These are phyloP conservation scores for Pascua sp. DNA, from an alignment of 1,284 basidiomycete species.

Conservation along the genomic window DNA sequence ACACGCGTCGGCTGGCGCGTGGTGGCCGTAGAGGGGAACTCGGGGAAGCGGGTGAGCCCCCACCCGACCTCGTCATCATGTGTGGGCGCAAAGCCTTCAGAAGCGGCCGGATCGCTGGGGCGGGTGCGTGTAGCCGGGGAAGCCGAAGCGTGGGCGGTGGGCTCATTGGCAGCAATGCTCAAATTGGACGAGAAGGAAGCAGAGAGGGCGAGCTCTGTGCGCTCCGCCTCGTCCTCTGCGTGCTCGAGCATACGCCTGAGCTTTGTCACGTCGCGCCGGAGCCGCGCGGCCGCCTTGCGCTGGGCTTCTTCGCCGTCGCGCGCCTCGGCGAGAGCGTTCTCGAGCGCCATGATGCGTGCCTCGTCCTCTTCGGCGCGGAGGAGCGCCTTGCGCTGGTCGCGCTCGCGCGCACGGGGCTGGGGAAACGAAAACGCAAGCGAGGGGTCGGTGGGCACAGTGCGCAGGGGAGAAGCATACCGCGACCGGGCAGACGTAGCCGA, in stretches of 20 bases:
- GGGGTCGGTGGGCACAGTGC: slow-evolving; percentile 9
- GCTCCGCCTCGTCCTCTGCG: slow-evolving; percentile 27
- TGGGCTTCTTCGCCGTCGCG: slow-evolving; percentile 37
- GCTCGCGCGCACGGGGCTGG: neutral
- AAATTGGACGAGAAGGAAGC: no score
- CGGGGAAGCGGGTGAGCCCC: slow-evolving; percentile 29
- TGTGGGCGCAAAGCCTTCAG: neutral
- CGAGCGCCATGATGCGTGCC: slow-evolving; percentile 29
- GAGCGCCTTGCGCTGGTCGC: slow-evolving; percentile 5
- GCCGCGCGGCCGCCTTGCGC: slow-evolving; percentile 32
- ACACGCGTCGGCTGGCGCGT: no score
- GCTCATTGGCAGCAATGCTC: no score
- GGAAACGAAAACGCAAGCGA: slow-evolving; percentile 1
- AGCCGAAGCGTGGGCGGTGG: no score
- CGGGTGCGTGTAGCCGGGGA: no score
- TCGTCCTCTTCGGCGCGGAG: slow-evolving; percentile 27
- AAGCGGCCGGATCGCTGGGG: no score
- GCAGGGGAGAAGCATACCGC: neutral
- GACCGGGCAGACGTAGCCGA: neutral
- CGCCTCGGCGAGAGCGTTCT: slow-evolving; percentile 37
- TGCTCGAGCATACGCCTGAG: slow-evolving; percentile 32
- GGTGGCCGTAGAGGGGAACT: no score
- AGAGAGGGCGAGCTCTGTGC: no score
- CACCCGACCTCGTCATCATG: slow-evolving; percentile 19
- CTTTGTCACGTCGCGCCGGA: slow-evolving; percentile 34